Evolutionary conservation across 2,329 filamentous ascomycete genomes (phyloP).

Genomic region (Aspergillus transmontanensis): DNA sequence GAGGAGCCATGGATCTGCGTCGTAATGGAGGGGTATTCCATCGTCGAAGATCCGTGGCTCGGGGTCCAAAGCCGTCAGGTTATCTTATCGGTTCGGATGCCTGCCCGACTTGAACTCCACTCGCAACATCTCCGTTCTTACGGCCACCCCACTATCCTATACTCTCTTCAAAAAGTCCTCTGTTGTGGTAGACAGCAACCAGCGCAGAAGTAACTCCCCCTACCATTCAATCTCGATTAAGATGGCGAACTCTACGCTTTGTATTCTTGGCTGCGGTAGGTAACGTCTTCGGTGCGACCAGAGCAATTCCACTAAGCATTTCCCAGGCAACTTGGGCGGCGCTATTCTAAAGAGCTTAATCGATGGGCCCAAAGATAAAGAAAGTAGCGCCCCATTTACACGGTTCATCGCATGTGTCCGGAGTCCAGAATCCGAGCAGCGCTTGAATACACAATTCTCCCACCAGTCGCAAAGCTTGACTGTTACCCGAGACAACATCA

Average conservation of each 20-base stretch:
- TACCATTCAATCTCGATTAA: not conserved
- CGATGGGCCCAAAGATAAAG: slow-evolving; percentile 14
- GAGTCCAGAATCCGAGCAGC: slow-evolving; percentile 40
- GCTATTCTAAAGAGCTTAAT: slow-evolving; percentile 41
- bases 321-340: slow-evolving; percentile 42
- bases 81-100: not conserved
- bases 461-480: slow-evolving; percentile 32
- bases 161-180: not conserved
- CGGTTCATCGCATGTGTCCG: slow-evolving; percentile 48
- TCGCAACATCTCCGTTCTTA: not conserved
- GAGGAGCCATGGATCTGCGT: not conserved
- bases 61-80: not conserved
- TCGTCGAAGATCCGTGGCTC: not conserved
- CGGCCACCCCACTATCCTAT: not conserved
- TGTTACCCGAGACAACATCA: slow-evolving; percentile 34
- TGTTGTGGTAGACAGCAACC: not conserved
- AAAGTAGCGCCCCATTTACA: slow-evolving; percentile 25
- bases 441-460: slow-evolving; percentile 35
- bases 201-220: no score
- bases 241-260: slow-evolving; percentile 13
- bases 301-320: not conserved
- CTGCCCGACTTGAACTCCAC: not conserved
- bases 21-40: not conserved
- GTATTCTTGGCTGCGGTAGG: slow-evolving; percentile 24
- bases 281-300: not conserved